phyloP scores from a whole-genome alignment of 805 yeast genomes.

The Yarrowia bubula region DNA sequence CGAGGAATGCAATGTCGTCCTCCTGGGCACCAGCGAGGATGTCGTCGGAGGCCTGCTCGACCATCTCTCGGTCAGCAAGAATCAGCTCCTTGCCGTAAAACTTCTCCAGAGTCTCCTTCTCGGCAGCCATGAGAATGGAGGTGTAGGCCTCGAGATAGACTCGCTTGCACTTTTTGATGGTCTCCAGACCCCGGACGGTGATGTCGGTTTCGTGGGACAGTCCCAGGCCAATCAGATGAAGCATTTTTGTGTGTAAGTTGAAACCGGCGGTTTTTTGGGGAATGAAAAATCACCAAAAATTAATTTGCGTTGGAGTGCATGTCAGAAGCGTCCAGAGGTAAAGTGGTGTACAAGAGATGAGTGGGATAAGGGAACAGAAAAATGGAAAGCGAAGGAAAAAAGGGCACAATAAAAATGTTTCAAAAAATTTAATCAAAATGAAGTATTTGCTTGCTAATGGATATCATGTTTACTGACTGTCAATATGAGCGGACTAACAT shows the following conservation, averaged over 20 bases:
- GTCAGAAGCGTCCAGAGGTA: not conserved
- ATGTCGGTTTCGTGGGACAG: slow-evolving; percentile 85
- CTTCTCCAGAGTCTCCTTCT: slow-evolving; percentile 66
- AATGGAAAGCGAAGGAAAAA: too few species aligned
- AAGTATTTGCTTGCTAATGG: too few species aligned
- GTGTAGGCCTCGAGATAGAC: slow-evolving; percentile 97
- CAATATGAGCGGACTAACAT: too few species aligned
- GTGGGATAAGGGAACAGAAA: too few species aligned
- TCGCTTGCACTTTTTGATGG: slow-evolving; percentile 76
- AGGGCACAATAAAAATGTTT: not conserved
- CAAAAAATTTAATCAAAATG: too few species aligned
- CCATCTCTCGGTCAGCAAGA: slow-evolving; percentile 92
- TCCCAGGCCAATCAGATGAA: slow-evolving; percentile 89
- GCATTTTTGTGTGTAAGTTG: slow-evolving; percentile 49
- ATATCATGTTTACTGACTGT: too few species aligned
- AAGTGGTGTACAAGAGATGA: not conserved
- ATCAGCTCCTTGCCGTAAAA: slow-evolving; percentile 83
- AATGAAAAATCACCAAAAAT: not conserved
- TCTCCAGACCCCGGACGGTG: slow-evolving; percentile 89
- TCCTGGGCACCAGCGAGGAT: slow-evolving; percentile 73
- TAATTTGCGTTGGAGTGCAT: slow-evolving; percentile 15
- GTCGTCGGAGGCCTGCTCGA: slow-evolving; percentile 82
- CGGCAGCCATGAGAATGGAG: slow-evolving; percentile 91
- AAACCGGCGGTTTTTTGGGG: not conserved
- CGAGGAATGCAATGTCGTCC: slow-evolving; percentile 89